Evolutionary conservation across 2,329 filamentous ascomycete genomes (phyloP).

Genomic region (Leptographium flavum): DNA sequence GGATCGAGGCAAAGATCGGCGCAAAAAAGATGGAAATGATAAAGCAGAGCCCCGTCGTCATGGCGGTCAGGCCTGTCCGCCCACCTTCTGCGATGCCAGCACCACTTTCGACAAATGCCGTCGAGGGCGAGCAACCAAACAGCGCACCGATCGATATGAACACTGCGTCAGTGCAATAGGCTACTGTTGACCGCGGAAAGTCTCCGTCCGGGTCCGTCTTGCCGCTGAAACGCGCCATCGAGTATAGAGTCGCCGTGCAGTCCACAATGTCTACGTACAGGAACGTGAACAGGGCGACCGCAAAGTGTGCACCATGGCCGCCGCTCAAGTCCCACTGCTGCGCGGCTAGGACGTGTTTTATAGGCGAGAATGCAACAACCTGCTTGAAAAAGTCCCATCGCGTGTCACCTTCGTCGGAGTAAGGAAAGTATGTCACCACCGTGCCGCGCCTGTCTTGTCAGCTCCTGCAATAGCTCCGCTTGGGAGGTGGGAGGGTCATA

Average conservation of each 20-base stretch:
- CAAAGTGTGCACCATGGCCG: constrained; percentile 45
- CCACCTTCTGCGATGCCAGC: constrained; percentile 65
- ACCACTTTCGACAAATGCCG: constrained; percentile 62
- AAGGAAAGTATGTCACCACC: constrained; percentile 57
- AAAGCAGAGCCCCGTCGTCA: constrained; percentile 56
- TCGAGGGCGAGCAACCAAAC: constrained; percentile 56
- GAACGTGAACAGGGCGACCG: constrained; percentile 60
- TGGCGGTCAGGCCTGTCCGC: constrained; percentile 57
- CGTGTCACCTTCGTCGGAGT: constrained; percentile 46
- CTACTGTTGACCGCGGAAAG: constrained; percentile 72
- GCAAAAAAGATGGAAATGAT: constrained; percentile 61
- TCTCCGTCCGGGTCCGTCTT: constrained; percentile 51
- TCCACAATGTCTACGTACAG: constrained; percentile 71
- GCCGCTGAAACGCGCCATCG: constrained; percentile 61
- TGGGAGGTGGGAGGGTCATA: constrained; percentile 23
- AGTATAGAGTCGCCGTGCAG: constrained; percentile 63
- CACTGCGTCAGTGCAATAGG: constrained; percentile 58
- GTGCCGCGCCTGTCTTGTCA: constrained; percentile 26
- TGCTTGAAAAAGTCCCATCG: constrained; percentile 61
- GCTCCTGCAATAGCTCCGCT: not conserved
- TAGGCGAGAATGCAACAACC: constrained; percentile 58
- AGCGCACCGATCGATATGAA: constrained; percentile 59
- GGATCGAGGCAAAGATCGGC: constrained; percentile 62
- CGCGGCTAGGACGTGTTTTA: constrained; percentile 44
- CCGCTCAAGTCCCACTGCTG: constrained; percentile 51